These are phyloP conservation scores for Penicillium chermesinum DNA, from an alignment of 495 filamentous ascomycete genomes.

Conservation along the genomic window DNA sequence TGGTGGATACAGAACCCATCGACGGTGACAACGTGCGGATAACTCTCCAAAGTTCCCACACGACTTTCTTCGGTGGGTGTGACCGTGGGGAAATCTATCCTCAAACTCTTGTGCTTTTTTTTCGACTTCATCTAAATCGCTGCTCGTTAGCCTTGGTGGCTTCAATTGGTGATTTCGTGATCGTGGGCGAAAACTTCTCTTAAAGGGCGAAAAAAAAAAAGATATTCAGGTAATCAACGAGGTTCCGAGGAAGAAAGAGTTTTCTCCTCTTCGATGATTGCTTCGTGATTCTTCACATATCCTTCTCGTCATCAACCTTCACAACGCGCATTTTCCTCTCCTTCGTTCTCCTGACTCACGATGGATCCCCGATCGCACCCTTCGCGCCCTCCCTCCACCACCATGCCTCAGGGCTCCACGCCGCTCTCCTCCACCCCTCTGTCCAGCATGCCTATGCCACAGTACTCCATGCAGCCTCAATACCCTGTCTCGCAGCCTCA, in stretches of 20 bases:
- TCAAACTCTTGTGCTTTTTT: constrained; percentile 36
- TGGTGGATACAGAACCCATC: constrained; percentile 44
- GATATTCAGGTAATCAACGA: not conserved
- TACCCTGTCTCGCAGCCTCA: constrained; percentile 55
- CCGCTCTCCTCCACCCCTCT: constrained; percentile 40
- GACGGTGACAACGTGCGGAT: constrained; percentile 45
- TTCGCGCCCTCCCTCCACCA: constrained; percentile 53
- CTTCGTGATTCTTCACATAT: constrained; percentile 39
- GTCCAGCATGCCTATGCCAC: constrained; percentile 47
- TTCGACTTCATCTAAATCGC: constrained; percentile 13
- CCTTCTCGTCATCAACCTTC: not conserved
- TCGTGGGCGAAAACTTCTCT: not conserved
- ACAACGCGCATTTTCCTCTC: constrained; percentile 15
- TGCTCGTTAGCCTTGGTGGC: constrained; percentile 11
- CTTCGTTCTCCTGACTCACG: constrained; percentile 7
- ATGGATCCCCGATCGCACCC: constrained; percentile 53
- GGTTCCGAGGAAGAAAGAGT: constrained; percentile 7
- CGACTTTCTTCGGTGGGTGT: constrained; percentile 36
- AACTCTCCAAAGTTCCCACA: constrained; percentile 40
- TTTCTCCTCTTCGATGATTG: constrained; percentile 41
- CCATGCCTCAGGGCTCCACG: constrained; percentile 49
- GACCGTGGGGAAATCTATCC: constrained; percentile 39
- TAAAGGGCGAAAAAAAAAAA: constrained; percentile 2
- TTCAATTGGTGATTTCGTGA: not conserved
- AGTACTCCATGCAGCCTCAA: constrained; percentile 53